phyloP scores from a whole-genome alignment of 805 yeast genomes.

The Candida qinlingensis region DNA sequence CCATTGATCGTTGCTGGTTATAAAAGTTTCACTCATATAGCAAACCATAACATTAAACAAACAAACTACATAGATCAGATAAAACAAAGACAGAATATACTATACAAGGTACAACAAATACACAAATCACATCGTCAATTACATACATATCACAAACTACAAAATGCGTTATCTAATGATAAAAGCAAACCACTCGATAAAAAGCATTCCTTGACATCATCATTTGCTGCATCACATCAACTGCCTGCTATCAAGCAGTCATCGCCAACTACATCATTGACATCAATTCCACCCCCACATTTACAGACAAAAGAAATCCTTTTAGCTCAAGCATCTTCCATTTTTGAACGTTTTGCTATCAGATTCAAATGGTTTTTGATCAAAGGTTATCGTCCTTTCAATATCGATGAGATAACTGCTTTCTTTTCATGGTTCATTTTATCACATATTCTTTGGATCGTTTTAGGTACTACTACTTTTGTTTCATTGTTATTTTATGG shows the following conservation, averaged over 20 bases:
- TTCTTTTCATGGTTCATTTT: conserved; percentile 85
- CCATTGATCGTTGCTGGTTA: not conserved
- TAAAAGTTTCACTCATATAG: not conserved
- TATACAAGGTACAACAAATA: not conserved
- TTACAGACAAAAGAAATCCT: conserved; percentile 16
- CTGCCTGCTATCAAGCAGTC: not conserved
- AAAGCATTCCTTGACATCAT: not conserved
- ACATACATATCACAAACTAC: not conserved
- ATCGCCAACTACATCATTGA: not conserved
- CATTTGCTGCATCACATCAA: not conserved
- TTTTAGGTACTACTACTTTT: conserved; percentile 88
- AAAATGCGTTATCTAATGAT: not conserved
- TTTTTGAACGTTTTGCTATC: conserved; percentile 41
- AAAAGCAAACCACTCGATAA: not conserved
- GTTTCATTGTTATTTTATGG: conserved; percentile 69
- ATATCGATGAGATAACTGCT: conserved; percentile 82
- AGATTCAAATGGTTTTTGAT: conserved; percentile 73
- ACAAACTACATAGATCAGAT: not conserved
- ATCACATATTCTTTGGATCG: conserved; percentile 74
- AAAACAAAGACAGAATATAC: not conserved
- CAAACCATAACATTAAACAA: not conserved
- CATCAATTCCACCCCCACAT: conserved; percentile 4
- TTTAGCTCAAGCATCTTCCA: conserved; percentile 15
- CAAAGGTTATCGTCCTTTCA: conserved; percentile 75
- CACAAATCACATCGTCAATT: not conserved